Conservation (phyloP, 805 yeast species). For the Priceomyces castillae region DNA sequence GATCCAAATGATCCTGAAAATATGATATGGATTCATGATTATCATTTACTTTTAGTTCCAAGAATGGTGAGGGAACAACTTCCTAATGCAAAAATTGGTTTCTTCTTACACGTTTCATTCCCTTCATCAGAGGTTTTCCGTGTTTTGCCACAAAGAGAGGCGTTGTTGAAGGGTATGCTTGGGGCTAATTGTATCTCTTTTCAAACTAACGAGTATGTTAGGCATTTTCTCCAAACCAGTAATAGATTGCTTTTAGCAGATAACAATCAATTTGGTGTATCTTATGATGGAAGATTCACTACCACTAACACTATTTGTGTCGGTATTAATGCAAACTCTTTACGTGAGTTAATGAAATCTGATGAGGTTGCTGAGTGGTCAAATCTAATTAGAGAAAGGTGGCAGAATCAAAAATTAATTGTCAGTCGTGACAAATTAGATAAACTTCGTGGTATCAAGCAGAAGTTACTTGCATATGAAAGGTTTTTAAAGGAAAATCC, state of each 20-base stretch:
- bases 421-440: slow-evolving; percentile 90
- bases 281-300: slow-evolving; percentile 57
- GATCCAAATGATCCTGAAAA: slow-evolving; percentile 50
- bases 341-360: slow-evolving; percentile 46
- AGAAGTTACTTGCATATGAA: slow-evolving; percentile 85
- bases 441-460: slow-evolving; percentile 81
- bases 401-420: slow-evolving; percentile 69
- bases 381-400: slow-evolving; percentile 66
- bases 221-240: slow-evolving; percentile 91
- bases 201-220: slow-evolving; percentile 89
- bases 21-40: slow-evolving; percentile 89
- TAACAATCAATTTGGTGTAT: slow-evolving; percentile 59
- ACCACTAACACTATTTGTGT: slow-evolving; percentile 63
- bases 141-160: slow-evolving; percentile 84
- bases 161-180: slow-evolving; percentile 73
- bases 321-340: slow-evolving; percentile 69
- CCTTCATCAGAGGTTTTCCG: slow-evolving; percentile 95
- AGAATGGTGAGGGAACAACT: slow-evolving; percentile 70
- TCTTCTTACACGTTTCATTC: slow-evolving; percentile 89
- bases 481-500: slow-evolving; percentile 71
- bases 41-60: slow-evolving; percentile 85
- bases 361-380: slow-evolving; percentile 65
- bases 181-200: slow-evolving; percentile 88
- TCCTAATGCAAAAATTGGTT: slow-evolving; percentile 86
- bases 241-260: slow-evolving; percentile 82